Evolutionary conservation across 1,284 basidiomycete genomes (phyloP).

Genomic region (Ganoderma sinense): DNA sequence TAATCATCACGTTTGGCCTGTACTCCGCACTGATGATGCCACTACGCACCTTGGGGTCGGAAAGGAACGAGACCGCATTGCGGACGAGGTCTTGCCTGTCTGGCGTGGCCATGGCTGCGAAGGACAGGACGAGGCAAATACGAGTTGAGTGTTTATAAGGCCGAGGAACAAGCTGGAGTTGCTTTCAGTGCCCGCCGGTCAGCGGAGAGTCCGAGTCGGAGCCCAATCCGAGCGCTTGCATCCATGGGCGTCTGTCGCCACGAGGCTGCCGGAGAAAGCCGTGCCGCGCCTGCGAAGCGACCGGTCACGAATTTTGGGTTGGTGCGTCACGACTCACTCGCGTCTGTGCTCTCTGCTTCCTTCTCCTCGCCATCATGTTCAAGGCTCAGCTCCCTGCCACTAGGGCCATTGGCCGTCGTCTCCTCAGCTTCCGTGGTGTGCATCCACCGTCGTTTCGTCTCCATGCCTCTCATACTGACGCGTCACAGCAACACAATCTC

Average conservation of each 20-base stretch:
- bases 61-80: conserved; percentile 84
- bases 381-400: conserved; percentile 56
- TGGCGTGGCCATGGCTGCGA: conserved; percentile 51
- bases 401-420: conserved; percentile 56
- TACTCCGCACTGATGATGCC: not conserved
- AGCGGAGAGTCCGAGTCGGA: not conserved
- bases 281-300: conserved; percentile 27
- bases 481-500: conserved; percentile 38
- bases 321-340: conserved; percentile 28
- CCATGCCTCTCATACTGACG: conserved; percentile 18
- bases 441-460: not conserved
- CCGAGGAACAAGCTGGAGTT: not conserved
- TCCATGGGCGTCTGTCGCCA: not conserved
- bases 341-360: conserved; percentile 21
- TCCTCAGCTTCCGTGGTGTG: conserved; percentile 58
- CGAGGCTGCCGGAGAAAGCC: conserved; percentile 24
- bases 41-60: conserved; percentile 71
- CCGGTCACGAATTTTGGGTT: conserved; percentile 32
- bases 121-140: not conserved
- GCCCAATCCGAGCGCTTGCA: not conserved
- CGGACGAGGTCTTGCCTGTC: conserved; percentile 77
- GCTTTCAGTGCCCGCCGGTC: conserved; percentile 1
- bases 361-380: conserved; percentile 44
- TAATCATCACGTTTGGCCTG: conserved; percentile 37
- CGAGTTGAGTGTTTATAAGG: not conserved